Evolutionary conservation across 805 yeast genomes (phyloP).

Genomic region (Pichia nakasei): DNA sequence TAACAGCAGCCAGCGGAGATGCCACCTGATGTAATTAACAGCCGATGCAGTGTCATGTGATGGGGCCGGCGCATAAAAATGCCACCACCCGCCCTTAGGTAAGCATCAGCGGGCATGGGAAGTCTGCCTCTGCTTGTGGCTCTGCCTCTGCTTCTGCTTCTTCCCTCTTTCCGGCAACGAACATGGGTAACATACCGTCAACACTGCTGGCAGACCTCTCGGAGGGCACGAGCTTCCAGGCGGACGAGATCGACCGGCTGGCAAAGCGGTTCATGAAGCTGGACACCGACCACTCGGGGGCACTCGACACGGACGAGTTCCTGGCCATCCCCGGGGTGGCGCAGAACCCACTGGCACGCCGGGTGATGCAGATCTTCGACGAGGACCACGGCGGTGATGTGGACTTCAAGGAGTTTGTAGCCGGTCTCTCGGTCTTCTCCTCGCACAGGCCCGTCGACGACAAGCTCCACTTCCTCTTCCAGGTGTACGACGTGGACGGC

Average conservation of each 20-base stretch:
- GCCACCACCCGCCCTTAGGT: too few relatives aligned
- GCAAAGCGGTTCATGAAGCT: slow-evolving; percentile 91
- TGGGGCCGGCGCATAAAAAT: too few relatives aligned
- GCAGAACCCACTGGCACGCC: slow-evolving; percentile 77
- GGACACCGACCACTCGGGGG: slow-evolving; percentile 88
- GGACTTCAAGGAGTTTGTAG: slow-evolving; percentile 90
- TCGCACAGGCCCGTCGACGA: slow-evolving; percentile 74
- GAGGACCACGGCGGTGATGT: slow-evolving; percentile 87
- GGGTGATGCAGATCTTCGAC: slow-evolving; percentile 92
- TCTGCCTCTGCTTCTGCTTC: too few relatives aligned
- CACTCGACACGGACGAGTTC: slow-evolving; percentile 85
- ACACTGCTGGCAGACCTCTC: slow-evolving; percentile 54
- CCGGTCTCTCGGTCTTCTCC: slow-evolving; percentile 63
- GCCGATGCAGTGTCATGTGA: too few relatives aligned
- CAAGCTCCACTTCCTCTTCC: slow-evolving; percentile 81
- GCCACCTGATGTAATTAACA: too few relatives aligned
- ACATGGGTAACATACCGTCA: slow-evolving; percentile 31
- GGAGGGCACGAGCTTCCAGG: slow-evolving; percentile 79
- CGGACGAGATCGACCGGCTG: slow-evolving; percentile 85
- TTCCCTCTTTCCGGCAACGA: background rate
- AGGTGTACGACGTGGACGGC: slow-evolving; percentile 88
- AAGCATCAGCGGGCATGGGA: too few relatives aligned
- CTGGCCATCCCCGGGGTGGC: slow-evolving; percentile 88
- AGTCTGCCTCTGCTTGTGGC: too few relatives aligned
- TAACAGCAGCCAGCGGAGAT: background rate